These are phyloP conservation scores for Stephania cephalantha DNA, from an alignment of 164 flowering plant genomes.

Conservation along the genomic window DNA sequence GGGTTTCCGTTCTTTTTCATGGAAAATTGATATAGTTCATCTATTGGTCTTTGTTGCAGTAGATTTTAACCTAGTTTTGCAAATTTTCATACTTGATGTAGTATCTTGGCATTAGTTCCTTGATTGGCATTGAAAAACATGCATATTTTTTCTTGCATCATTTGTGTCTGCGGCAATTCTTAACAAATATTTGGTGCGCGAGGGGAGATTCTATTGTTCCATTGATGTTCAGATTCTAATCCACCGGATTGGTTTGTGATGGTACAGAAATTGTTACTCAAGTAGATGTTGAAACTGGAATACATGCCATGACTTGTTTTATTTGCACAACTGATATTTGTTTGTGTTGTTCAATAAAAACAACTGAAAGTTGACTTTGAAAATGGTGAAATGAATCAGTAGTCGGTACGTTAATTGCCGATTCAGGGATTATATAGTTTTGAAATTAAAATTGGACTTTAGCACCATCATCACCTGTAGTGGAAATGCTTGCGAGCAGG, in stretches of 20 bases:
- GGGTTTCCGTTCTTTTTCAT: no score
- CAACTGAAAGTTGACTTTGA: conserved; percentile 8
- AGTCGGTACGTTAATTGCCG: not conserved
- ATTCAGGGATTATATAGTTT: no score
- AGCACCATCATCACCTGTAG: no score
- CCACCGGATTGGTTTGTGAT: conserved; percentile 18
- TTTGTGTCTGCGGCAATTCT: no score
- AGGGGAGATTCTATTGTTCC: not conserved
- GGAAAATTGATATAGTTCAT: not conserved
- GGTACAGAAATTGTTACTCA: conserved; percentile 4
- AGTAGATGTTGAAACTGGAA: conserved; percentile 26
- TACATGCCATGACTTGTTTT: conserved; percentile 15
- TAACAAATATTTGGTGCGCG: not conserved
- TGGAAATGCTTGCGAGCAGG: not conserved
- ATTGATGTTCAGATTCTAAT: conserved; percentile 3
- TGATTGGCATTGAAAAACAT: not conserved
- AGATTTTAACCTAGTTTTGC: not conserved
- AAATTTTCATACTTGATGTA: not conserved
- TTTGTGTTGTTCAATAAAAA: not conserved
- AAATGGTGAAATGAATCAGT: conserved; percentile 11
- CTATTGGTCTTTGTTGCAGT: not conserved
- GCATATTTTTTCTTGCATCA: not conserved
- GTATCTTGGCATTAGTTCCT: no score
- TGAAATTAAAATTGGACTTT: not conserved
- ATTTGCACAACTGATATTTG: not conserved